Evolutionary conservation across 495 filamentous ascomycete species (phyloP).

Genomic region (Amphirosellinia nigrospora): DNA sequence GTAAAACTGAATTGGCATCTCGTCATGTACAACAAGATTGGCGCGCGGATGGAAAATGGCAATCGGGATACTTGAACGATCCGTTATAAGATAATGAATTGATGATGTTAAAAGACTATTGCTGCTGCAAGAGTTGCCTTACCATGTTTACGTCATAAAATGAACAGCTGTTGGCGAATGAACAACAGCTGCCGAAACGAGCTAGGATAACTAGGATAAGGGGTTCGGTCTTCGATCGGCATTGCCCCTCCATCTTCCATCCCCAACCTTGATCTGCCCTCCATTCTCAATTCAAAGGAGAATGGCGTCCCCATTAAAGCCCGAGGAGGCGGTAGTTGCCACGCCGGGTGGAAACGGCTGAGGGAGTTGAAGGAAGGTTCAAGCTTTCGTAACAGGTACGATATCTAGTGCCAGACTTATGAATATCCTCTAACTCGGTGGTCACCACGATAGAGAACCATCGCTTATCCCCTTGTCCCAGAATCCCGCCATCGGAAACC

Average conservation of each 20-base stretch:
- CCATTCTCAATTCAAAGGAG: background rate
- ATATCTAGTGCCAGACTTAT: background rate
- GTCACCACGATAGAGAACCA: background rate
- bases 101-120: background rate
- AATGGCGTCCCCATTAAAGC: background rate
- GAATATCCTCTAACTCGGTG: background rate
- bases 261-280: background rate
- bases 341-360: slow-evolving; percentile 37
- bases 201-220: no score
- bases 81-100: background rate
- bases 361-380: background rate
- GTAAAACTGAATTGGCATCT: background rate
- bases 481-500: background rate
- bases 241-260: slow-evolving; percentile 30
- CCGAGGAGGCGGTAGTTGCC: background rate
- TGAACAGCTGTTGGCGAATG: background rate
- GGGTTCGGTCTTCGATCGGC: slow-evolving; percentile 2
- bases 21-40: background rate
- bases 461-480: background rate
- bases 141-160: background rate
- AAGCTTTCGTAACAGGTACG: no score
- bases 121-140: background rate
- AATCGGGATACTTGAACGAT: background rate
- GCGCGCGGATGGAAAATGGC: background rate
- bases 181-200: background rate